Evolutionary conservation across 129 eudicot genomes (phyloP), one percentile per base, ranked within the genome.

Genomic region (Ambrosia artemisiifolia): DNA sequence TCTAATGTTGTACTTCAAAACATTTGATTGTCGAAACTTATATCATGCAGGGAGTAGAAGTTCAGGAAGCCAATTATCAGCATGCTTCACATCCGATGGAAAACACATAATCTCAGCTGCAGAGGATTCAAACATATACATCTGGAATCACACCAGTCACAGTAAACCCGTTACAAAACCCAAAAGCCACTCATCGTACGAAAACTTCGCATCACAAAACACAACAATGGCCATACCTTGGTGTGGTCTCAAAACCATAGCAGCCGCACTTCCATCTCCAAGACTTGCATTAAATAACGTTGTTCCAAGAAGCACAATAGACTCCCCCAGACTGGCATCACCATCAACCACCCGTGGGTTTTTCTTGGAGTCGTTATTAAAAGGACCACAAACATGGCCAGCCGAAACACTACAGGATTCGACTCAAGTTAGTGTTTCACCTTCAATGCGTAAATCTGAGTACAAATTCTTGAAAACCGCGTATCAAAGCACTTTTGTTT

Each of bases 61-160:
- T 65, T 67, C 96, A 35, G 91, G 87, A 70, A 84, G 78, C 82
- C 91, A 81, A 56, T 54, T 82, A 16, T 76, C 87, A 4, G 94
- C 98, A 65, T 83, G 89, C 60, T 92, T 92, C 76, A 88, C 96
- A 1, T 78, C 95, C n/a, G 91, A 92, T 7, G 98, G 98, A 43
- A 82, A 92, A 51, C 96, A 92, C 67, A 74, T 89, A 7, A 66
- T 92, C 49, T 85, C 96, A 3, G 79, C 85, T 0, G 65, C 88
- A 0, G 98, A 92, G 54, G 96, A 92, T 74, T 92, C 95, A 19
- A 85, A 89, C 56, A 83, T 92, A 38, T 84, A 77, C 65, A 53
- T 89, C 12, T 92, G 96, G 95, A 85, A 85, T 74, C 84, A 83
- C 85, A 38, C 34, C 11, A 77, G 40, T 60, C 72, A 82, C 7